phyloP scores from a whole-genome alignment of 495 filamentous ascomycete genomes.

The Talaromyces proteolyticus region DNA sequence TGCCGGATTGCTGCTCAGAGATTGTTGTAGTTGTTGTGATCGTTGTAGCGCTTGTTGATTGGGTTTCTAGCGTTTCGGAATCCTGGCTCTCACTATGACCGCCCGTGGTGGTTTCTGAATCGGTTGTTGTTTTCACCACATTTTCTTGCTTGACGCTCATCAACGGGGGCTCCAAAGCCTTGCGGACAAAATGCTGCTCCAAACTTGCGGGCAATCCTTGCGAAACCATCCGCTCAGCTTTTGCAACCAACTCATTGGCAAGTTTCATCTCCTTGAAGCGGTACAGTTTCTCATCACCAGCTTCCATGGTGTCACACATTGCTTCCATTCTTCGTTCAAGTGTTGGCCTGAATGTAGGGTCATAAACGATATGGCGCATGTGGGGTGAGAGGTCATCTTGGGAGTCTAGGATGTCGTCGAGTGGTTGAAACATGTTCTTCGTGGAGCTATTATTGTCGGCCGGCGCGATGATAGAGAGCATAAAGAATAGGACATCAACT shows the following conservation, averaged over 20 bases:
- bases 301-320: constrained; percentile 74
- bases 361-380: constrained; percentile 50
- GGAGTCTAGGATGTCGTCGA: constrained; percentile 76
- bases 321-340: constrained; percentile 50
- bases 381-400: constrained; percentile 50
- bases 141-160: constrained; percentile 52
- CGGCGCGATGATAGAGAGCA: constrained; percentile 61
- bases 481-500: constrained; percentile 76
- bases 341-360: constrained; percentile 29
- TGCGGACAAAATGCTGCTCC: constrained; percentile 77
- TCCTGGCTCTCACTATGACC: constrained; percentile 19
- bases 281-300: constrained; percentile 77
- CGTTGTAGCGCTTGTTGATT: constrained; percentile 29
- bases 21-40: constrained; percentile 25
- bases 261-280: constrained; percentile 67
- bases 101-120: constrained; percentile 3
- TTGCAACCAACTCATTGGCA: constrained; percentile 56
- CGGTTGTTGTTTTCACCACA: constrained; percentile 13
- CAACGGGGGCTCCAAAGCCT: constrained; percentile 69
- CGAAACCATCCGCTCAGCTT: constrained; percentile 64
- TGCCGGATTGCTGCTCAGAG: constrained; percentile 24
- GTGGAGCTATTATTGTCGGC: constrained; percentile 25
- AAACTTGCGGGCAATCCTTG: constrained; percentile 68
- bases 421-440: constrained; percentile 62
- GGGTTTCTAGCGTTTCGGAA: constrained; percentile 24